Conservation (phyloP, 2,329 filamentous ascomycete species). For the Bipolaris cookei region DNA sequence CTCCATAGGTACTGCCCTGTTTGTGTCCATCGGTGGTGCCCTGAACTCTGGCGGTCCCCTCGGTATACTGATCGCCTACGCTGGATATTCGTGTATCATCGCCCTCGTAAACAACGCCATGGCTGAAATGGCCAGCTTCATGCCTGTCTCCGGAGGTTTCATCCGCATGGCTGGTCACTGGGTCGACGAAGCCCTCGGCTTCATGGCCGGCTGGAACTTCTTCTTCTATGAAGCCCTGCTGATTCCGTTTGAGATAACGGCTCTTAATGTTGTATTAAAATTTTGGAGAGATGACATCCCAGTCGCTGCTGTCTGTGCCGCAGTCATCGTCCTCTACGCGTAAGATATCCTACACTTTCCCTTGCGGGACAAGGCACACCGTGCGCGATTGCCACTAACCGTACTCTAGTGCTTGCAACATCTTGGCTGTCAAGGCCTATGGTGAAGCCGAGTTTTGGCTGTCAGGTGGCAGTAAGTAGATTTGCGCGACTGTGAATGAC, state of each 20-base stretch:
- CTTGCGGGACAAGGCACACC: background rate
- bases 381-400: conserved; percentile 19
- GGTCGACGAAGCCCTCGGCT: conserved; percentile 69
- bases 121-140: conserved; percentile 68
- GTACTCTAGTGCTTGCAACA: conserved; percentile 52
- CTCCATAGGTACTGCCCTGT: conserved; percentile 57
- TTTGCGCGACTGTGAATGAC: background rate
- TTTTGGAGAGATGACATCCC: conserved; percentile 57
- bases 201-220: conserved; percentile 62
- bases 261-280: conserved; percentile 48
- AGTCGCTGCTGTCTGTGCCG: conserved; percentile 50
- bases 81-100: conserved; percentile 62
- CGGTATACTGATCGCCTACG: conserved; percentile 65
- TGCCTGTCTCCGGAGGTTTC: conserved; percentile 69
- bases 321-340: conserved; percentile 53
- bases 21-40: conserved; percentile 67
- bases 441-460: conserved; percentile 56
- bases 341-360: conserved; percentile 31
- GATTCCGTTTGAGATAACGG: conserved; percentile 60
- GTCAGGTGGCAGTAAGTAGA: conserved; percentile 40
- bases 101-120: conserved; percentile 69
- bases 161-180: conserved; percentile 69
- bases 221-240: conserved; percentile 60
- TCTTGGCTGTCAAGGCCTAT: conserved; percentile 55
- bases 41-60: conserved; percentile 58